Base-by-base conservation (phyloP, 352 stramenopile genomes). In the Pythium utonaiense region DNA sequence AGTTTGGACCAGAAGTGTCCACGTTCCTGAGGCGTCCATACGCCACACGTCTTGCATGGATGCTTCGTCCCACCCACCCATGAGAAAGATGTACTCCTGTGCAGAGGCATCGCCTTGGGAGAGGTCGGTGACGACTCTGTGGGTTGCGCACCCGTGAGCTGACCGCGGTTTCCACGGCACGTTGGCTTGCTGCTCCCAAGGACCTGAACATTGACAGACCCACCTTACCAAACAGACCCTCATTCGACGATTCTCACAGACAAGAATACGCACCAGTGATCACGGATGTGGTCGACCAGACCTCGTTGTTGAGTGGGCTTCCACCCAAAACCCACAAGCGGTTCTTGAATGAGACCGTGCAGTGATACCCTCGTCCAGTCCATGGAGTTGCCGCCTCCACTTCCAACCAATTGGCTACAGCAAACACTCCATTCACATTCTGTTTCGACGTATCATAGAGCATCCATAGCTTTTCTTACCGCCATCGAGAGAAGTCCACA, bases 281-380 rank as follows among this genome's bases (percentile, higher is more conserved):
- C n/a, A 91, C 63, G 0, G 82, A 91, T 1, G 70, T 54, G 1
- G 84, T 88, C 5, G 70, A 84, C 82, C 83, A 94, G 36, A 94
- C 80, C 16, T 91, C 75, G 63, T 90, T 91, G 58, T 84, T 90
- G 16, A 91, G 58, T n/a, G 84, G 84, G 61, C 74, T 91, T 1
- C 84, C 84, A 9, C 82, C 84, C n/a, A 92, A 67, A 19, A 94
- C 60, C 68, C 78, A 91, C 5, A 92, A 48, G 27, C 73, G 71
- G n/a, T 50, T 57, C 33, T 82, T 54, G 57, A 89, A 91, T 1
- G 71, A 69, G 4, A 89, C 74, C 3, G 84, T 71, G 66, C 84
- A 94, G 63, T 94, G 84, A 57, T 83, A 92, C 13, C 80, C 84
- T 36, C 84, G 69, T 17, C 82, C 82, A 25, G 69, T 2, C 82